Percentiles rank a stretch among this genome's conserved stretches.
Evolutionary conservation across 2,329 filamentous ascomycete species (phyloP).

Genomic region (Biscogniauxia sp.): DNA sequence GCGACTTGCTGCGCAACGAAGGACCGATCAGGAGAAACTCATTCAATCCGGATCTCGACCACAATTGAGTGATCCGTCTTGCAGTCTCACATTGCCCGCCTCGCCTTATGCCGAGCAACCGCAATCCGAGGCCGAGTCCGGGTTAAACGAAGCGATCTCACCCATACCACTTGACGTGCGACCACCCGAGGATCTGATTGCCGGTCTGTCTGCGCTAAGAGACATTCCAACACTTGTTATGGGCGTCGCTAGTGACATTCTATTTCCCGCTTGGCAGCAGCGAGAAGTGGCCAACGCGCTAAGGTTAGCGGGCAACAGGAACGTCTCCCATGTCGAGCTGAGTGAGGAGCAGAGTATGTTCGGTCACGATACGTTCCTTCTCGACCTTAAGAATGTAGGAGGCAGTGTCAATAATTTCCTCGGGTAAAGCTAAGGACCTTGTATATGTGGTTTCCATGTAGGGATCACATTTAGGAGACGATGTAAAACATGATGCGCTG

Average conservation of each 20-base stretch:
- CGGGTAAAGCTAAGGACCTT: slow-evolving; percentile 39
- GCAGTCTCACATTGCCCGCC: slow-evolving; percentile 79
- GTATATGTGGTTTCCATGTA: too few relatives aligned
- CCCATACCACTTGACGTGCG: slow-evolving; percentile 38
- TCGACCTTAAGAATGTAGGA: slow-evolving; percentile 90
- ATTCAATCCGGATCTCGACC: slow-evolving; percentile 47
- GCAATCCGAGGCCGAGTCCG: slow-evolving; percentile 50
- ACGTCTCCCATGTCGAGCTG: slow-evolving; percentile 84
- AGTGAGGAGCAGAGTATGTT: slow-evolving; percentile 94
- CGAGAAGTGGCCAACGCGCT: slow-evolving; percentile 87
- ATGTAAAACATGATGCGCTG: too few relatives aligned
- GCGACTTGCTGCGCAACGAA: slow-evolving; percentile 57
- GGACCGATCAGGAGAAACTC: slow-evolving; percentile 58
- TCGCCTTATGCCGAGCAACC: slow-evolving; percentile 76
- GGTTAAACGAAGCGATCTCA: slow-evolving; percentile 31
- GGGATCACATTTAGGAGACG: too few relatives aligned
- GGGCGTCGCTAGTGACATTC: slow-evolving; percentile 91
- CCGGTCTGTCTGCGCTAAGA: slow-evolving; percentile 67
- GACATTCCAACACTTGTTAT: slow-evolving; percentile 83
- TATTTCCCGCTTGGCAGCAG: slow-evolving; percentile 98
- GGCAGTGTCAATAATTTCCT: slow-evolving; percentile 80
- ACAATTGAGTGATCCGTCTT: slow-evolving; percentile 48
- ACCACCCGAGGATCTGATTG: slow-evolving; percentile 76
- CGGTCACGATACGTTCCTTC: slow-evolving; percentile 92
- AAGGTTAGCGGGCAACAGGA: slow-evolving; percentile 71